phyloP scores from a whole-genome alignment of 1,284 basidiomycete genomes.

The Ustilago tritici region DNA sequence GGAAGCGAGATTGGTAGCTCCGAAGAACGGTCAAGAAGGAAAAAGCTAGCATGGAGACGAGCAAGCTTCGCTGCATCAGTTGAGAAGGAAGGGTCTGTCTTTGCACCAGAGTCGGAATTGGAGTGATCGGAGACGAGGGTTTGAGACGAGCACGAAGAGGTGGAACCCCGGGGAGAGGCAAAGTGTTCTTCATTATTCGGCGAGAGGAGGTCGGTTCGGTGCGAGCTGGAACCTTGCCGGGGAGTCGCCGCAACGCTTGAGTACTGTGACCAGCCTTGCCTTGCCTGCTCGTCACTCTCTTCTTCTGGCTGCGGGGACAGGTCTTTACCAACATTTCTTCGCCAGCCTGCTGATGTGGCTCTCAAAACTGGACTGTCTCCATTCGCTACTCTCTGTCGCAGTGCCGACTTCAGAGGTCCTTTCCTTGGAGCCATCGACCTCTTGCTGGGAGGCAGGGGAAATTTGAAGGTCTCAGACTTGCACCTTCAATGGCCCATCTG shows the following conservation, averaged over 20 bases:
- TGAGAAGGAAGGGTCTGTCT: constrained; percentile 12
- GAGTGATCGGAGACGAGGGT: constrained; percentile 26
- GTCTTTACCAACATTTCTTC: not conserved
- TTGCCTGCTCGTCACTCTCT: constrained; percentile 3
- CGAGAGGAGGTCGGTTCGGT: not conserved
- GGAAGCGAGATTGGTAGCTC: constrained; percentile 33
- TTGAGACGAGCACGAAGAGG: constrained; percentile 22
- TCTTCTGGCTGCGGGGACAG: constrained; percentile 18
- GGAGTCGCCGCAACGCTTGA: constrained; percentile 33
- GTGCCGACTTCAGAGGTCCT: constrained; percentile 24
- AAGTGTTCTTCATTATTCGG: too few species aligned
- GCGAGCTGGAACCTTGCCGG: constrained; percentile 18
- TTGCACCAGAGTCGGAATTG: constrained; percentile 7
- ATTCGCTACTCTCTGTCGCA: not conserved
- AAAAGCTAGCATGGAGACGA: constrained; percentile 33
- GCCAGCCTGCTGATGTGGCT: not conserved
- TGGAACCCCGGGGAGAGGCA: not conserved
- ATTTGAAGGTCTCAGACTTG: constrained; percentile 37
- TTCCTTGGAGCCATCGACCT: not conserved
- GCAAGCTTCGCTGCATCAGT: constrained; percentile 41
- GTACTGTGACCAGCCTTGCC: constrained; percentile 41
- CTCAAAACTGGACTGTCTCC: not conserved
- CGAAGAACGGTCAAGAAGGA: constrained; percentile 15
- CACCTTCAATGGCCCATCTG: constrained; percentile 14
- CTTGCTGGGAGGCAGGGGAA: constrained; percentile 31